A percentile compares a stretch with the other conserved stretches of the same genome.
Conservation (phyloP, 2,329 filamentous ascomycete species). For the Stagonosporopsis rhizophila region DNA sequence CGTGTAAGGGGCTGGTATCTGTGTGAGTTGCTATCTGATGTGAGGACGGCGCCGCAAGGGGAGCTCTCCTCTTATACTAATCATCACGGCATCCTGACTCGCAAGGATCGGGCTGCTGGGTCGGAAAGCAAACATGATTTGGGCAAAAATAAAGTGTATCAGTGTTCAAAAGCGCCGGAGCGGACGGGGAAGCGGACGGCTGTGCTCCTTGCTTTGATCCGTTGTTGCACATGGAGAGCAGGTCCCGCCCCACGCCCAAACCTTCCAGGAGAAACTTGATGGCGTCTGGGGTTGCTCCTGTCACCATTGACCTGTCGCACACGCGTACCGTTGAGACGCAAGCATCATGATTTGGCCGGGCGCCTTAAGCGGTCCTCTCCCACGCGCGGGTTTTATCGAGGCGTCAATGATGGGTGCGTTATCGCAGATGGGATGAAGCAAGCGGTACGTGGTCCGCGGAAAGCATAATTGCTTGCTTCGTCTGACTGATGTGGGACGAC, state of each 20-base stretch:
- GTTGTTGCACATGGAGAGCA: slow-evolving; percentile 39
- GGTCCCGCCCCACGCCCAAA: slow-evolving; percentile 42
- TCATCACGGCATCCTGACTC: slow-evolving; percentile 41
- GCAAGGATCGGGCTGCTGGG: slow-evolving; percentile 27
- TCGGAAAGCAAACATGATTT: slow-evolving; percentile 27
- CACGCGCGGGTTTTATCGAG: slow-evolving; percentile 21
- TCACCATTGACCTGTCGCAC: slow-evolving; percentile 16
- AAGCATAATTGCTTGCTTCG: slow-evolving; percentile 16
- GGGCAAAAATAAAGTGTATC: slow-evolving; percentile 37
- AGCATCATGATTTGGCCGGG: slow-evolving; percentile 11
- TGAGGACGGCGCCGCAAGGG: slow-evolving; percentile 25
- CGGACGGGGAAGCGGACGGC: slow-evolving; percentile 40
- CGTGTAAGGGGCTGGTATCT: slow-evolving; percentile 13
- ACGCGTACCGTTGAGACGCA: slow-evolving; percentile 20
- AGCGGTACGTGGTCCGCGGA: slow-evolving; percentile 20
- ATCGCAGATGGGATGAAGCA: slow-evolving; percentile 24
- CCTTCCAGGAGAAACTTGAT: slow-evolving; percentile 24
- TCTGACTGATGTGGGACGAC: slow-evolving; percentile 15
- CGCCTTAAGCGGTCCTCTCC: slow-evolving; percentile 17
- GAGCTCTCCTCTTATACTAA: slow-evolving; percentile 35
- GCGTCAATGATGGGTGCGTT: slow-evolving; percentile 12
- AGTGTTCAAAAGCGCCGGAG: slow-evolving; percentile 26
- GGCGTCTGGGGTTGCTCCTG: slow-evolving; percentile 31
- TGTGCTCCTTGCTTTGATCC: slow-evolving; percentile 42
- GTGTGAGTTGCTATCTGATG: slow-evolving; percentile 17